Base-by-base conservation (phyloP, 306 rosid species). In the Prunus padus region DNA sequence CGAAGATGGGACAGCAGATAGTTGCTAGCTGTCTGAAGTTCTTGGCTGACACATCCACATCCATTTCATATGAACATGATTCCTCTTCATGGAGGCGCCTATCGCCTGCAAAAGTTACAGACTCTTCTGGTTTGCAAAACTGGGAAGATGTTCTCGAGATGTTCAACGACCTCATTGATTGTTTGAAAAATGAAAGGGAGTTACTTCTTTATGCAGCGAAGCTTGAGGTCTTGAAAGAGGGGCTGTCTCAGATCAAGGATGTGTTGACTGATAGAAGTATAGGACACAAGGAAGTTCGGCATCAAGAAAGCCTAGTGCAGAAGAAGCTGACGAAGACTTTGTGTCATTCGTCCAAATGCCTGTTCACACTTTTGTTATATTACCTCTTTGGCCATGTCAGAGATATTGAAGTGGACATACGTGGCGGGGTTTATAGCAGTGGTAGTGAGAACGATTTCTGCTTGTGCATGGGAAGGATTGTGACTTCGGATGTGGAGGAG, bases 101-200 rank as follows among this genome's bases (percentile, higher is more conserved):
- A 74, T 65, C 81, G 0, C 91, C 91, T 64, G 61, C 79, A 49
- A 89, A 81, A 85, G n/a, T 31, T 4, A 69, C 64, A 47, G 74
- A 71, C 54, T 68, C 88, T 3, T 78, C 83, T 13, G 72, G 76
- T 63, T 67, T 91, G n/a, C 82, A 26, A 5, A 92, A 81, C 84
- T 94, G 98, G 98, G 91, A 90, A 76, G 97, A 92, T 80, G 80
- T 95, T 72, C 87, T 90, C 3, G 88, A 83, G 72, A 95, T 95
- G 98, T 84, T 90, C 82, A 86, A 75, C 59, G 98, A 95, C 77
- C 87, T 95, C 8, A 80, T 85, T 47, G 77, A 76, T 65, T 85
- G 83, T 81, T 73, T 86, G 72, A 90, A 75, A 76, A 70, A 73
- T 2, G 97, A 95, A 82, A 74, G 71, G 23, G 46, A 69, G 76